A percentile compares a stretch with the other conserved stretches of the same genome.
phyloP scores from a whole-genome alignment of 371 early-diverging fungal genomes.

The Umbelopsis sp. region DNA sequence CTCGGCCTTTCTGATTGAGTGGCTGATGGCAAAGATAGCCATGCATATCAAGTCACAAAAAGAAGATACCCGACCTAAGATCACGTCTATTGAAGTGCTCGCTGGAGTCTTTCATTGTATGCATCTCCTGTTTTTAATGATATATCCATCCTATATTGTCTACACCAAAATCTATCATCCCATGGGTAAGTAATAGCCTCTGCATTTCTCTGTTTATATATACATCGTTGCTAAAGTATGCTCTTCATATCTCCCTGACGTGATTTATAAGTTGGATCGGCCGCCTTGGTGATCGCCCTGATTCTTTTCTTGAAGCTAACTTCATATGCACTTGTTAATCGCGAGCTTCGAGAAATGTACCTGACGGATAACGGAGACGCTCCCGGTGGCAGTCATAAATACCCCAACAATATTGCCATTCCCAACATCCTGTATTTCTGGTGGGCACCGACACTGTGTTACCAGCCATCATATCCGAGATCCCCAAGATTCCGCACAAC shows the following conservation, averaged over 20 bases:
- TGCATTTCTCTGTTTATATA: background rate
- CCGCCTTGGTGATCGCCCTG: constrained; percentile 61
- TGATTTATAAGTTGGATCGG: constrained; percentile 53
- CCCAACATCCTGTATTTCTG: constrained; percentile 77
- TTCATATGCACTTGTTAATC: constrained; percentile 78
- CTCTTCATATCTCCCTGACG: background rate
- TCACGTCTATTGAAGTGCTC: constrained; percentile 38
- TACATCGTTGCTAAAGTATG: background rate
- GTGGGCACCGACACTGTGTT: constrained; percentile 87
- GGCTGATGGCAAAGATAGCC: constrained; percentile 41
- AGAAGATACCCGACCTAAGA: constrained; percentile 37
- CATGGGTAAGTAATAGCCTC: constrained; percentile 41
- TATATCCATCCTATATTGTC: constrained; percentile 68
- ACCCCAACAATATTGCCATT: constrained; percentile 78
- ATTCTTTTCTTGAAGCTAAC: constrained; percentile 79
- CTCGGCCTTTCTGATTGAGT: constrained; percentile 63
- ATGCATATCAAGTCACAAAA: constrained; percentile 37
- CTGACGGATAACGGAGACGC: constrained; percentile 40
- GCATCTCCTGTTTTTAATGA: constrained; percentile 62
- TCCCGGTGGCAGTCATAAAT: constrained; percentile 57
- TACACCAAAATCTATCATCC: constrained; percentile 79
- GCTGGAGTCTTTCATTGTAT: constrained; percentile 48
- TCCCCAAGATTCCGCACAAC: constrained; percentile 66
- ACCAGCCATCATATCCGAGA: constrained; percentile 88
- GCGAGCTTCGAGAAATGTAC: constrained; percentile 60